Base-by-base conservation (phyloP, 148 eudicot species). In the Arbutus unedo region DNA sequence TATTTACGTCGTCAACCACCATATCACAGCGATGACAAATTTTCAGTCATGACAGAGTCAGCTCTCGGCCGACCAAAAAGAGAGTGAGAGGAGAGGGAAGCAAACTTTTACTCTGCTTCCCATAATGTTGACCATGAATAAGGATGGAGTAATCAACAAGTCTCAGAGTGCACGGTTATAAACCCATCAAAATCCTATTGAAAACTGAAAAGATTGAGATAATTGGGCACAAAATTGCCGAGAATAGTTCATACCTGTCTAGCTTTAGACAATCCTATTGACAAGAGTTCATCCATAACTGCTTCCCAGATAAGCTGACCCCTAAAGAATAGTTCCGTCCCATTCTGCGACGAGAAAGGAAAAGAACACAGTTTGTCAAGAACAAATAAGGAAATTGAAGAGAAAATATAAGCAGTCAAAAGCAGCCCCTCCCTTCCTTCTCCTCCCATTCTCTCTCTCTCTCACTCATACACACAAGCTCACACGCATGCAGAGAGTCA, bases 301-400 rank as follows among this genome's bases (percentile, higher is more conserved):
- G 97, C 92, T 80, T 94, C 95, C 98, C 98, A 96, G 77, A 96
- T 94, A 74, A 87, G 91, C 85, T 92, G 97, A 83, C 99, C 99
- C 87, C 98, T 88, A 87, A 96, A 96, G 90, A 90, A 94, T 80
- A 94, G 91, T 83, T 86, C 54, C 51, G 95, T 91, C 78, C 92
- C 95, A 91, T 91, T 94, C 98, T 94, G 84, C 55, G 51, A 53
- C 56, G 84, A 53, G 79, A 78, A 78, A 79, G 82, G 80, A 75
- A 75, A 74, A 77, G 76, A 57, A 25, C 23, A 64, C 70, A 64
- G 25, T 64, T 64, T 23, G 41, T 23, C 23, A 23, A 23, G 70
- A 2, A 23, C 23, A 64, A 23, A 64, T 6, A 23, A 8, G 41
- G 41, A 10, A 64, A 64, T 23, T 23, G 70, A 82, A 78, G 78